Evolutionary conservation across 805 yeast species (phyloP).

Genomic region (Candida krabiensis): DNA sequence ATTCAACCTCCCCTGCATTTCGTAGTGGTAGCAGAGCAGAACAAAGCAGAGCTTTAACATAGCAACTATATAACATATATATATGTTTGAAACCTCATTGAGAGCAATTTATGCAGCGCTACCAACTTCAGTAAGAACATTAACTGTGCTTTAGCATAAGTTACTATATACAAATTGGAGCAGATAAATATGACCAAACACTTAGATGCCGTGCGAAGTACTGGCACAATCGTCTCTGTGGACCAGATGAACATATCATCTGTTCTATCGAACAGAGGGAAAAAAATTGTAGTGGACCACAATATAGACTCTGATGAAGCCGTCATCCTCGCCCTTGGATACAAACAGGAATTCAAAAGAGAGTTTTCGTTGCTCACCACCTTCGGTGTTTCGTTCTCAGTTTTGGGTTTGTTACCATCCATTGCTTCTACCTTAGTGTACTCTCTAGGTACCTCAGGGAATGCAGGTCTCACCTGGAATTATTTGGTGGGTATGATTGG

Average conservation of each 20-base stretch:
- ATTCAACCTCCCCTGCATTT: too few species aligned
- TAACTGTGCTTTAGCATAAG: too few species aligned
- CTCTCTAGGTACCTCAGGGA: conserved; percentile 60
- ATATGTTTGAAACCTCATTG: too few species aligned
- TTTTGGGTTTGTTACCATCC: conserved; percentile 63
- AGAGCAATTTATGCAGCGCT: too few species aligned
- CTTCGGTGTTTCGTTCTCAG: conserved; percentile 64
- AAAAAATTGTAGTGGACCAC: conserved; percentile 42
- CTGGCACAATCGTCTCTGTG: conserved; percentile 30
- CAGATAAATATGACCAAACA: not conserved
- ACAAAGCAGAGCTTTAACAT: too few species aligned
- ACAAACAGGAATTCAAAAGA: conserved; percentile 62
- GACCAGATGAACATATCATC: conserved; percentile 28
- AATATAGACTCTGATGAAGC: conserved; percentile 50
- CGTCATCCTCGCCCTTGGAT: conserved; percentile 54
- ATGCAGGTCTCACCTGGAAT: conserved; percentile 63
- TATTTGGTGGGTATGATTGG: conserved; percentile 56
- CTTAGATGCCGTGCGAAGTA: conserved; percentile 22
- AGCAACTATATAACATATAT: too few species aligned
- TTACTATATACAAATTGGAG: not conserved
- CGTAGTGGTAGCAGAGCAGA: too few species aligned
- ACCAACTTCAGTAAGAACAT: too few species aligned
- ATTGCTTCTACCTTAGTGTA: conserved; percentile 61
- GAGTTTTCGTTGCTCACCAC: conserved; percentile 57
- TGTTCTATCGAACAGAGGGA: conserved; percentile 24